Evolutionary conservation across 2,329 filamentous ascomycete species (phyloP), one percentile per base, ranked within the genome.

Genomic region (Arthrobotrys sinensis): DNA sequence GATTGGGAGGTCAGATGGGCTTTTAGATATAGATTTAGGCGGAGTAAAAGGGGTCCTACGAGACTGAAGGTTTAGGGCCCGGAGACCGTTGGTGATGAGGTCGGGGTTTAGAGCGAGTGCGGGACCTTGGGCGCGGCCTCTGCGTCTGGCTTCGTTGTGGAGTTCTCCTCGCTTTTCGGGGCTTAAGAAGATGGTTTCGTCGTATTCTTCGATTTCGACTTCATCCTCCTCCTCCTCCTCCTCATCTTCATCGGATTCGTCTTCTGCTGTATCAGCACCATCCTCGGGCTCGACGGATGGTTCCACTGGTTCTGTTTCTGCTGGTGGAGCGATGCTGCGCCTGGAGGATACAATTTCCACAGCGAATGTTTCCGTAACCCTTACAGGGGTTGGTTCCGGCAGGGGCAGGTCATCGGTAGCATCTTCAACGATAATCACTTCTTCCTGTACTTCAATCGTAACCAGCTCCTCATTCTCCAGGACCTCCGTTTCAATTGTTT

Each of bases 161-260:
- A 76, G 43, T 12, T 34, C 72, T 7, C 65, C 72, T 45, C 65
- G 46, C 66, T 76, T 53, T 40, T 76, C 45, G 36, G 72, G 72
- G 28, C 72, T 76, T n/a, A 76, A n/a, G 36, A 65, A 52, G 10
- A 16, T 19, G 10, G 57, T 24, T n/a, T 76, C 72, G 28, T 70
- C 65, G 19, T 40, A 69, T 32, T 65, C 55, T 36, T 69, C 72
- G 19, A 40, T 43, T 67, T 76, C 71, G 14, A 43, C 21, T 4
- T 76, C 71, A 21, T 38, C 43, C 50, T 57, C 52, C 2, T 60
- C 14, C 4, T 60, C 40, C 6, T 62, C 45, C 19, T 55, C 40
- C 38, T 55, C 16, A 21, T 53, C 52, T 3, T 70, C 66, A 3
- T 45, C 36, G 21, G 34, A 28, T 10, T 57, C 38, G 52, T 24